These are phyloP conservation scores for Papiliotrema fonsecae DNA, from an alignment of 1,284 basidiomycete genomes.

Conservation along the genomic window DNA sequence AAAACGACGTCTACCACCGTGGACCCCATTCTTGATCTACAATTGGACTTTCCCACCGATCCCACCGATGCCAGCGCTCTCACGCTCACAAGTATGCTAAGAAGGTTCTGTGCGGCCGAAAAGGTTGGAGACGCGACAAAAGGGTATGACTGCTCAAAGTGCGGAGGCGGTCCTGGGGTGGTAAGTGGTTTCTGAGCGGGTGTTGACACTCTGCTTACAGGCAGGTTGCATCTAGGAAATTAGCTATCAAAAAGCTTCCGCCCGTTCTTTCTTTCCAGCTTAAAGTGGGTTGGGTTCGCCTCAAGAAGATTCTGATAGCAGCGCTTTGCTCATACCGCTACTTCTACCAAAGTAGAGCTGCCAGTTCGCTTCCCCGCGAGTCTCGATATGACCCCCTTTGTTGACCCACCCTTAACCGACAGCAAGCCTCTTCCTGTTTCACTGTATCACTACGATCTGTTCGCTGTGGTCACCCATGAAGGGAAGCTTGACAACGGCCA, in stretches of 20 bases:
- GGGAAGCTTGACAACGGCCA: constrained; percentile 93
- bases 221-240: constrained; percentile 72
- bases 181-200: constrained; percentile 12
- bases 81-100: constrained; percentile 31
- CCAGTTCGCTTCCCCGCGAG: constrained; percentile 75
- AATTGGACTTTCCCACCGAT: constrained; percentile 62
- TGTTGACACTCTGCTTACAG: background rate
- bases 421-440: constrained; percentile 51
- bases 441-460: constrained; percentile 86
- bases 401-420: constrained; percentile 34
- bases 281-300: constrained; percentile 64
- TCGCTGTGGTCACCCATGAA: constrained; percentile 91
- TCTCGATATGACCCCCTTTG: constrained; percentile 85
- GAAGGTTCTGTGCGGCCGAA: constrained; percentile 40
- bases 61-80: constrained; percentile 5
- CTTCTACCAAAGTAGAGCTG: constrained; percentile 78
- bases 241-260: constrained; percentile 79
- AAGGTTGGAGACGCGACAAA: constrained; percentile 36
- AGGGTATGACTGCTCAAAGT: constrained; percentile 44
- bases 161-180: constrained; percentile 37
- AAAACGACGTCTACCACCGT: constrained; percentile 69
- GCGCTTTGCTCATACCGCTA: constrained; percentile 86
- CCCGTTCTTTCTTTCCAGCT: constrained; percentile 92
- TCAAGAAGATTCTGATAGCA: constrained; percentile 34
- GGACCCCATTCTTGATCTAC: constrained; percentile 89